Percentiles rank a stretch among this genome's conserved stretches.
Conservation (phyloP, 805 yeast genomes). For the Brettanomyces nanus region DNA sequence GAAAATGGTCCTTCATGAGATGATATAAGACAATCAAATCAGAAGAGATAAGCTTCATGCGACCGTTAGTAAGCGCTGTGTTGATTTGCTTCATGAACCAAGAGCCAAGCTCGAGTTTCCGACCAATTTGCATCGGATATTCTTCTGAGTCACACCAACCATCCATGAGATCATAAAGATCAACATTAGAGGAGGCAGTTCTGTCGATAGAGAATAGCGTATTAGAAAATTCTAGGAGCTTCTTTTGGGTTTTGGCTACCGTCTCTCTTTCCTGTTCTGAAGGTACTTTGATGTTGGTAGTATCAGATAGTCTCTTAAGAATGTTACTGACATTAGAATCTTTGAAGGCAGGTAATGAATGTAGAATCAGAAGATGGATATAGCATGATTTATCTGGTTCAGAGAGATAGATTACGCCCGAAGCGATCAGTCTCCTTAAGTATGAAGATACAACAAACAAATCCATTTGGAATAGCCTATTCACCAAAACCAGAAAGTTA, state of each 20-base stretch:
- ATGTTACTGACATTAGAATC: conserved; percentile 29
- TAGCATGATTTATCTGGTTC: conserved; percentile 41
- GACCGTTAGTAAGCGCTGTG: not conserved
- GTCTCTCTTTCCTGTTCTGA: not conserved
- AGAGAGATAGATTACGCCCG: conserved; percentile 67
- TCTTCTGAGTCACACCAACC: not conserved
- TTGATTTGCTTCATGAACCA: conserved; percentile 10
- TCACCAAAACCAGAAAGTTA: conserved; percentile 38
- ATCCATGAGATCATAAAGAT: not conserved
- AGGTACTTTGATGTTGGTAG: conserved; percentile 16
- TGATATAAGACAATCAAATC: conserved; percentile 12
- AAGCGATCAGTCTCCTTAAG: conserved; percentile 71
- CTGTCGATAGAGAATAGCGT: not conserved
- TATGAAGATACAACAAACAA: conserved; percentile 57
- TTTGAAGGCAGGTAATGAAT: conserved; percentile 48
- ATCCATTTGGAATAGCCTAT: conserved; percentile 39
- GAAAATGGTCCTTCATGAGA: conserved; percentile 11
- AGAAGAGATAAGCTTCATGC: not conserved
- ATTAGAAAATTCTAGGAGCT: not conserved
- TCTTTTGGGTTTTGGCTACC: not conserved
- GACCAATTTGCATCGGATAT: conserved; percentile 1
- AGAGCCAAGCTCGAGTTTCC: conserved; percentile 2
- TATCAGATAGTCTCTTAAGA: conserved; percentile 19
- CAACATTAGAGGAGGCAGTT: not conserved
- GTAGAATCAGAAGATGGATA: conserved; percentile 48